A percentile compares a stretch with the other conserved stretches of the same genome.
Conservation (phyloP, 2,329 filamentous ascomycete genomes). For the Dactylellina cionopaga region DNA sequence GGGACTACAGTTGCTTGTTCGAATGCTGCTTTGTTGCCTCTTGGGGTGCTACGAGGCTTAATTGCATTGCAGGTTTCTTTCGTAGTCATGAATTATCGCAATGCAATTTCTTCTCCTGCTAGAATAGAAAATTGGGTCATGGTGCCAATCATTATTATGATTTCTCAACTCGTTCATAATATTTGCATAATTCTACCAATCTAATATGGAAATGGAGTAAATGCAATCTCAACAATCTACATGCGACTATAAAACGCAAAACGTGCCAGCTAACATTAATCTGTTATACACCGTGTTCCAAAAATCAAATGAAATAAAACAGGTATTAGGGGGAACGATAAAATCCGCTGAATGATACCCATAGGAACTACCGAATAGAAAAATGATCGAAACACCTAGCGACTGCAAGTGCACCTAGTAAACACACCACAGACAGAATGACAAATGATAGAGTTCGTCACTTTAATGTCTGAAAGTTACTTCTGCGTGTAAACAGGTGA, state of each 20-base stretch:
- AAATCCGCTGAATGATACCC: background rate
- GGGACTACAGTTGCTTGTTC: background rate
- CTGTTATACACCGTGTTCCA: slow-evolving; percentile 22
- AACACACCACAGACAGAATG: no score
- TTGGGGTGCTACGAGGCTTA: no score
- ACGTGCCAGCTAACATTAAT: background rate
- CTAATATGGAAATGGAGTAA: background rate
- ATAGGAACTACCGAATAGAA: background rate
- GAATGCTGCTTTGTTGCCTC: background rate
- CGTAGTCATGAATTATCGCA: no score
- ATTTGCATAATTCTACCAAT: no score
- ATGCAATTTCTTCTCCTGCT: no score
- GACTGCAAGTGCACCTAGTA: no score
- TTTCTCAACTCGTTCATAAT: no score
- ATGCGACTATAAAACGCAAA: background rate
- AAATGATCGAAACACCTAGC: background rate
- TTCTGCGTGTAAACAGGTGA: slow-evolving; percentile 85
- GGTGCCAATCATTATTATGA: background rate
- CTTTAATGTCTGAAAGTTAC: slow-evolving; percentile 67
- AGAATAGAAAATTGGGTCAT: background rate
- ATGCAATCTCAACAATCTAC: background rate
- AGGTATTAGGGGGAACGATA: background rate
- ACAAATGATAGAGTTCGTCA: background rate
- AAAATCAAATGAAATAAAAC: background rate
- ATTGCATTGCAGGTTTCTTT: no score